Conservation (phyloP, 2,329 filamentous ascomycete genomes). For the Parastagonospora avenae region DNA sequence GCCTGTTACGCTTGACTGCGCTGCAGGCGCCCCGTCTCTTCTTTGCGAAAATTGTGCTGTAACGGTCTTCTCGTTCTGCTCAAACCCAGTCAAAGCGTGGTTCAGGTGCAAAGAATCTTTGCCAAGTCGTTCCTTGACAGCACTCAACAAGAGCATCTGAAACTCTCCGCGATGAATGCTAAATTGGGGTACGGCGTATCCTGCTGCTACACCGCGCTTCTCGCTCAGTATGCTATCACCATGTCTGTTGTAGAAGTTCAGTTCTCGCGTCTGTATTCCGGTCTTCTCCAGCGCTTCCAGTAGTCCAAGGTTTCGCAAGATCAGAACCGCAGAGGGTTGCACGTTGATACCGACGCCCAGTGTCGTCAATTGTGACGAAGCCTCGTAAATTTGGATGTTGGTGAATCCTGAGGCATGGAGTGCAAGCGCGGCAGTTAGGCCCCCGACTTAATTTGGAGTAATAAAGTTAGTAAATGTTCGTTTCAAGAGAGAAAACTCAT, state of each 20-base stretch:
- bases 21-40: conserved; percentile 30
- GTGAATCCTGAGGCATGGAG: conserved; percentile 70
- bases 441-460: conserved; percentile 59
- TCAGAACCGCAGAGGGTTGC: conserved; percentile 53
- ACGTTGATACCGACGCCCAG: conserved; percentile 56
- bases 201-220: conserved; percentile 48
- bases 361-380: conserved; percentile 48
- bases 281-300: conserved; percentile 48
- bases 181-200: conserved; percentile 53
- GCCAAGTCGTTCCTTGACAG: conserved; percentile 50
- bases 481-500: too few species aligned
- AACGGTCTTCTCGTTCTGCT: conserved; percentile 44
- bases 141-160: conserved; percentile 52
- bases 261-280: conserved; percentile 50
- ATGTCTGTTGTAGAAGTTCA: conserved; percentile 54
- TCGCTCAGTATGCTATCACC: conserved; percentile 52
- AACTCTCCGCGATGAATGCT: conserved; percentile 54
- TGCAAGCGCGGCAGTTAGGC: conserved; percentile 70
- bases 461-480: too few species aligned
- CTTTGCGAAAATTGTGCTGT: conserved; percentile 46
- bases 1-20: conserved; percentile 36
- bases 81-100: conserved; percentile 45
- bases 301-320: conserved; percentile 52
- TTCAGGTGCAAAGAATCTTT: conserved; percentile 47
- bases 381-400: conserved; percentile 53